Conservation (phyloP, 192 early-diverging fungal species). For the Coemansia sp. region DNA sequence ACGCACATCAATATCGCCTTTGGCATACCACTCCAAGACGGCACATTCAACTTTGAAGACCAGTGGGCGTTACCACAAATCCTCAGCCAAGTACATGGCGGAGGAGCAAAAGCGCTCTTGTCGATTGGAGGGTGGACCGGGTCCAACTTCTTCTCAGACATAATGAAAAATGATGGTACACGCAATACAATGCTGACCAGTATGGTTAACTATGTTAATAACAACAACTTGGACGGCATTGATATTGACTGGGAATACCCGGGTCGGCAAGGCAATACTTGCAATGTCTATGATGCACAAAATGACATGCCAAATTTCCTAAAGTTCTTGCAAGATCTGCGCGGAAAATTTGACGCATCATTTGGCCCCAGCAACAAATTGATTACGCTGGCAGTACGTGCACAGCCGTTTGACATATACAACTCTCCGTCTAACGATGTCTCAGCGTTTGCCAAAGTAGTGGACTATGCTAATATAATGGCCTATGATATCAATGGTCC, state of each 20-base stretch:
- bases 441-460: conserved; percentile 61
- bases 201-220: conserved; percentile 52
- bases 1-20: conserved; percentile 72
- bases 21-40: conserved; percentile 46
- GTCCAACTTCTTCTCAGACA: conserved; percentile 46
- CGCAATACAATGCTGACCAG: conserved; percentile 52
- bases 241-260: conserved; percentile 80
- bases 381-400: conserved; percentile 64
- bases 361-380: conserved; percentile 54
- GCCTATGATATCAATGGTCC: conserved; percentile 63
- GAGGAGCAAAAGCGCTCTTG: conserved; percentile 59
- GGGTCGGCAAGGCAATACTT: conserved; percentile 30
- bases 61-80: conserved; percentile 25
- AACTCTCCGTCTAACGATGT: conserved; percentile 54
- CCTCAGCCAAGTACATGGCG: conserved; percentile 50
- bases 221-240: conserved; percentile 65
- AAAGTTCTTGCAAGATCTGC: conserved; percentile 61
- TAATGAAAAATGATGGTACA: neutral
- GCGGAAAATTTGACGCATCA: conserved; percentile 47
- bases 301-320: conserved; percentile 69
- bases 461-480: conserved; percentile 70
- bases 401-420: conserved; percentile 60
- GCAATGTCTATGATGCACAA: conserved; percentile 43
- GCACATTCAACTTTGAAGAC: conserved; percentile 27
- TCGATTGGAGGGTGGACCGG: conserved; percentile 73